These are phyloP conservation scores for Allium fistulosum DNA, from an alignment of 106 monocot species.

Conservation along the genomic window DNA sequence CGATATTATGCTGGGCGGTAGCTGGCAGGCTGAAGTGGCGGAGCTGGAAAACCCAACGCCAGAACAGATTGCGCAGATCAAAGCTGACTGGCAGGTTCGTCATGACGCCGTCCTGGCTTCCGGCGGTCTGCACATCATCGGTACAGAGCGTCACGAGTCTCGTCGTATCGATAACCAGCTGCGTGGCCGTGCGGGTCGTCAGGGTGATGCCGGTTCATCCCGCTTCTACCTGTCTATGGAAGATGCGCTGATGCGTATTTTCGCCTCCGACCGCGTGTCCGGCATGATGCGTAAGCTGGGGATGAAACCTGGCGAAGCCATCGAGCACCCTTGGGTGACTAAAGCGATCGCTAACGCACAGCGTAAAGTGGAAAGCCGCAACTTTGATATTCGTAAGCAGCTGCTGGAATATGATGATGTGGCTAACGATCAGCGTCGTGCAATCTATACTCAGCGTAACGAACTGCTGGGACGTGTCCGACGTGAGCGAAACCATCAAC, in stretches of 20 bases:
- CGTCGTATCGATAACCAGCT: conserved; percentile 99
- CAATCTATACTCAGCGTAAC: conserved; percentile 38
- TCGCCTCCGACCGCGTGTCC: conserved; percentile 95
- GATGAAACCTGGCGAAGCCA: too few relatives aligned
- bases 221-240: conserved; percentile 95
- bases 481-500: too few relatives aligned
- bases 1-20: conserved; percentile 95
- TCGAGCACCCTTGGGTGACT: conserved; percentile 15
- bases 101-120: conserved; percentile 9
- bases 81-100: too few relatives aligned
- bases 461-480: too few relatives aligned
- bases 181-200: conserved; percentile 91
- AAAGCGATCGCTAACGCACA: conserved; percentile 94
- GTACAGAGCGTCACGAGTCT: conserved; percentile 95
- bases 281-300: conserved; percentile 34
- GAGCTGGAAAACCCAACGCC: too few relatives aligned
- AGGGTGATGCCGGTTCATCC: conserved; percentile 95
- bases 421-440: conserved; percentile 81
- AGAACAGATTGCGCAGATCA: too few relatives aligned
- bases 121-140: conserved; percentile 94
- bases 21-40: too few relatives aligned
- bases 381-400: conserved; percentile 93
- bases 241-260: conserved; percentile 91
- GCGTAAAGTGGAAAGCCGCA: conserved; percentile 93
- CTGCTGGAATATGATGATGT: conserved; percentile 95